Evolutionary conservation across 345 rosid species (phyloP).

Genomic region (Citrus reticulata): DNA sequence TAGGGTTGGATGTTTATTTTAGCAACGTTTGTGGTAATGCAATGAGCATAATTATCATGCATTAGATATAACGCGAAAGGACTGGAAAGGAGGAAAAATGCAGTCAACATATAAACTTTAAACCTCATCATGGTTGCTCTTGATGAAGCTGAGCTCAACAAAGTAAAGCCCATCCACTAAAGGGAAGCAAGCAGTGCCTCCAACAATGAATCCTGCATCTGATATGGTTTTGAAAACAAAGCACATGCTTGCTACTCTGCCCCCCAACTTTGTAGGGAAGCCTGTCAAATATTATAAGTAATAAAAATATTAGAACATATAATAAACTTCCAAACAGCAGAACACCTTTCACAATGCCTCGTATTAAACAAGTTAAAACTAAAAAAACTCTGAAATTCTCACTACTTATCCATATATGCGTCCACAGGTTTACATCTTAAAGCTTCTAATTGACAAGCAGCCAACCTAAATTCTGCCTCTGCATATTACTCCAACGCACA

Average conservation of each 20-base stretch:
- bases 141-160: conserved; percentile 18
- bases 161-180: conserved; percentile 24
- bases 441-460: conserved; percentile 13
- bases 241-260: conserved; percentile 28
- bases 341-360: background rate
- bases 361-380: background rate
- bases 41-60: background rate
- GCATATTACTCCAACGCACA: conserved; percentile 5
- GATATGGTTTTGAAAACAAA: conserved; percentile 20
- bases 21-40: background rate
- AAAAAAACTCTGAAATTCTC: background rate
- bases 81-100: background rate
- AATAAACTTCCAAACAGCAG: background rate
- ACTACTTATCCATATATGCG: conserved; percentile 17
- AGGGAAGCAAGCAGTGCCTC: conserved; percentile 33
- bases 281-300: conserved; percentile 35
- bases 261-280: conserved; percentile 44
- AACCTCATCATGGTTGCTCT: conserved; percentile 23
- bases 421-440: conserved; percentile 24
- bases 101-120: conserved; percentile 2
- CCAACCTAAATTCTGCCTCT: conserved; percentile 10
- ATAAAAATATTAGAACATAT: conserved; percentile 19
- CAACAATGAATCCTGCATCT: conserved; percentile 20
- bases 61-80: background rate
- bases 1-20: background rate